A percentile compares a stretch with the other conserved stretches of the same genome.
Conservation (phyloP, 2,329 filamentous ascomycete genomes). For the Arthroderma sp. region DNA sequence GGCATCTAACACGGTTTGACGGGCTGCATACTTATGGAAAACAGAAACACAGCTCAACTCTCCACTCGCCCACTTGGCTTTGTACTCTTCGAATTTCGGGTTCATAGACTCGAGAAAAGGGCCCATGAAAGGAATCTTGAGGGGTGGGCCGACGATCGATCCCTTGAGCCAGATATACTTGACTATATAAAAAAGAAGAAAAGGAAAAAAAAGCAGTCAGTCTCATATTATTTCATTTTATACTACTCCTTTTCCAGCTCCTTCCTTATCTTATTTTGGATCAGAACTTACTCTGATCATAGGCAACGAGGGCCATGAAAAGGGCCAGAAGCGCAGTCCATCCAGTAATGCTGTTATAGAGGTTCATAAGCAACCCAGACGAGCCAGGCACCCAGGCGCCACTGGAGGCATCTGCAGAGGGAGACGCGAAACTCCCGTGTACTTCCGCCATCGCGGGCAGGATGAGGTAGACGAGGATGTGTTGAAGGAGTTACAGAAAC, state of each 20-base stretch:
- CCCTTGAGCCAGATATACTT: conserved; percentile 65
- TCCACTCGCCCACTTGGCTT: conserved; percentile 82
- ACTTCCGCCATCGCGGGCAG: conserved; percentile 30
- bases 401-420: conserved; percentile 49
- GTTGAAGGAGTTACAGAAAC: not conserved
- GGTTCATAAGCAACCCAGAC: conserved; percentile 39
- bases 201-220: not conserved
- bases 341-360: conserved; percentile 45
- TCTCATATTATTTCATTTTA: too few species aligned
- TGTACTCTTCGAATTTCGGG: conserved; percentile 82
- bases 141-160: conserved; percentile 57
- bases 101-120: conserved; percentile 86
- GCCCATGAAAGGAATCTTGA: conserved; percentile 81
- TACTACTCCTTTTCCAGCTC: too few species aligned
- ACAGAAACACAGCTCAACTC: conserved; percentile 93
- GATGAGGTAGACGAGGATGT: not conserved
- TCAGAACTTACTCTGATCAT: conserved; percentile 68
- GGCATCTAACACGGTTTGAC: not conserved
- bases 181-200: conserved; percentile 35
- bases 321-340: conserved; percentile 58
- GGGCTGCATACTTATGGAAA: conserved; percentile 75
- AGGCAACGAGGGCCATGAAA: conserved; percentile 58
- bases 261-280: too few species aligned
- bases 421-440: conserved; percentile 58
- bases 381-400: conserved; percentile 39